Evolutionary conservation across 1,139 yeast species (phyloP).

Genomic region (Saccharomyces hybrid): DNA sequence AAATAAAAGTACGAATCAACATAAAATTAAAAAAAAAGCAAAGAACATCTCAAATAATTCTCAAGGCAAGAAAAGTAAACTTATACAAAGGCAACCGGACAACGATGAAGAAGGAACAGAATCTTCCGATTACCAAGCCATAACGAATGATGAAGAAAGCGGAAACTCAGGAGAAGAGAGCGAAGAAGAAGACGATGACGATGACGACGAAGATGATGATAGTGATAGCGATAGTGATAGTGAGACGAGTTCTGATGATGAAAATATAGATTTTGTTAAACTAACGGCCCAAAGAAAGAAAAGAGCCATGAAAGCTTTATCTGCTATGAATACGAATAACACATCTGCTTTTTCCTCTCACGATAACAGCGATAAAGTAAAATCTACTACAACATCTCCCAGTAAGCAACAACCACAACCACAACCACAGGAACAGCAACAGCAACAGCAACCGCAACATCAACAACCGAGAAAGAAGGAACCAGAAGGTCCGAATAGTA

Average conservation of each 20-base stretch:
- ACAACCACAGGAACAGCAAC: neutral
- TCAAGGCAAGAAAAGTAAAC: constrained; percentile 26
- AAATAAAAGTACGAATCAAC: constrained; percentile 6
- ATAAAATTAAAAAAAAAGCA: constrained; percentile 12
- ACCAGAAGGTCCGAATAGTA: neutral
- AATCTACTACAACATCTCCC: neutral
- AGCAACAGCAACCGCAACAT: neutral
- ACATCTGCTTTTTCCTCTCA: neutral
- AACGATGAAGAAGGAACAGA: constrained; percentile 15
- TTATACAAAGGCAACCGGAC: constrained; percentile 18
- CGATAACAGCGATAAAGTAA: neutral
- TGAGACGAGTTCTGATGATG: constrained; percentile 52
- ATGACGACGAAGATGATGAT: constrained; percentile 32
- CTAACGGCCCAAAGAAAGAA: constrained; percentile 61
- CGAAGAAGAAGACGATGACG: constrained; percentile 27
- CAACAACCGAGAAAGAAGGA: neutral
- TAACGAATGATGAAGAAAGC: constrained; percentile 11
- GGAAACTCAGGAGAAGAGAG: constrained; percentile 26
- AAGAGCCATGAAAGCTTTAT: constrained; percentile 43
- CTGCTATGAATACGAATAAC: constrained; percentile 31
- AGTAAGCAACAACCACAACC: neutral
- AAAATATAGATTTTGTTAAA: constrained; percentile 62
- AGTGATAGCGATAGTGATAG: constrained; percentile 34
- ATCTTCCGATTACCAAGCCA: constrained; percentile 19
- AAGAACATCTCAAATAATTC: constrained; percentile 22